A percentile compares a stretch with the other conserved stretches of the same genome.
Evolutionary conservation across 108 stramenopile genomes (phyloP).

Genomic region (Skeletonema tropicum): DNA sequence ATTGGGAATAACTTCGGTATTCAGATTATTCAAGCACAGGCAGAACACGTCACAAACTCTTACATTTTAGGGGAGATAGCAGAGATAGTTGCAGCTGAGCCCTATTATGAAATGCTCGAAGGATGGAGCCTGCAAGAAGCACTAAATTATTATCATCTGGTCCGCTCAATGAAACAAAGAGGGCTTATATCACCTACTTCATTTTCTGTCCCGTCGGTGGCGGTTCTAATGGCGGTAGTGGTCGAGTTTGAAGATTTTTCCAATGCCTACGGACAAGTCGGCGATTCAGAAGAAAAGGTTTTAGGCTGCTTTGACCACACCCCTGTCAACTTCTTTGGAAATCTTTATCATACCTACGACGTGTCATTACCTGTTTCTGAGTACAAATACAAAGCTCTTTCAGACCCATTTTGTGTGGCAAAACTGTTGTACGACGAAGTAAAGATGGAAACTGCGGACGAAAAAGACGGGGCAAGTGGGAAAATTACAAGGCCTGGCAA

Average conservation of each 20-base stretch:
- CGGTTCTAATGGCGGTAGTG: slow-evolving; percentile 71
- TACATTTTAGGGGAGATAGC: slow-evolving; percentile 45
- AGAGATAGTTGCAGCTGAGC: slow-evolving; percentile 76
- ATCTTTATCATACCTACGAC: slow-evolving; percentile 50
- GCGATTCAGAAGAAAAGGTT: slow-evolving; percentile 37
- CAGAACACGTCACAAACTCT: slow-evolving; percentile 50
- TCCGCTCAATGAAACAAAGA: slow-evolving; percentile 52
- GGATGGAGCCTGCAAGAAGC: slow-evolving; percentile 84
- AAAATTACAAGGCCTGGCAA: neutral
- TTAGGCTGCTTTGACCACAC: slow-evolving; percentile 69
- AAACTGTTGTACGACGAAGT: slow-evolving; percentile 53
- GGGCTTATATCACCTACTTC: slow-evolving; percentile 44
- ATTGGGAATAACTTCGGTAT: slow-evolving; percentile 61
- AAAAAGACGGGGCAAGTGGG: slow-evolving; percentile 6
- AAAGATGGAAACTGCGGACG: neutral
- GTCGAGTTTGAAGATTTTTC: slow-evolving; percentile 58
- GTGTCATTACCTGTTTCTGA: slow-evolving; percentile 69
- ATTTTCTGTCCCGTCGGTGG: slow-evolving; percentile 54
- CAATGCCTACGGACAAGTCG: slow-evolving; percentile 53
- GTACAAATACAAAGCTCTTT: slow-evolving; percentile 57
- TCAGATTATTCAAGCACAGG: slow-evolving; percentile 52
- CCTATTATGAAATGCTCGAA: slow-evolving; percentile 73
- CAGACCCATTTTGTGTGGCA: slow-evolving; percentile 54
- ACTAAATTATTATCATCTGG: slow-evolving; percentile 69
- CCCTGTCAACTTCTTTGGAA: slow-evolving; percentile 54